A percentile compares a stretch with the other conserved stretches of the same genome.
Evolutionary conservation across 1,284 basidiomycete species (phyloP).

Genomic region (Melampsora larici-populina): DNA sequence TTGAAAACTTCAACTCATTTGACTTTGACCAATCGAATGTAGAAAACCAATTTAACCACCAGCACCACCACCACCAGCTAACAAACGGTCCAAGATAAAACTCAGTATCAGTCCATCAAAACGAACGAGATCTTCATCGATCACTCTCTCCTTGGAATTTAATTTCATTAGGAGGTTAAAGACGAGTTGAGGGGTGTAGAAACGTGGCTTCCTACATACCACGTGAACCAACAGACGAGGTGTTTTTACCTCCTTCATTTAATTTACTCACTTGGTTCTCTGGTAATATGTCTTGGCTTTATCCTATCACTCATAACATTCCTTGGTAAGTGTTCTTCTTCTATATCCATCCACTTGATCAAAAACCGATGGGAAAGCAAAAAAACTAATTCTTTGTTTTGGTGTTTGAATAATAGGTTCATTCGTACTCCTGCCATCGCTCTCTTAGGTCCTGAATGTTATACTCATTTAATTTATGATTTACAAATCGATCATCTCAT

Average conservation of each 20-base stretch:
- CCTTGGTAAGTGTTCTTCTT: slow-evolving; percentile 11
- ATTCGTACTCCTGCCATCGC: slow-evolving; percentile 28
- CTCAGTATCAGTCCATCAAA: too few relatives aligned
- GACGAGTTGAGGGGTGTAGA: neutral
- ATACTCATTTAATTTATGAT: slow-evolving; percentile 81
- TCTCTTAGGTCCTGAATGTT: slow-evolving; percentile 63
- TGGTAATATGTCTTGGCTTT: slow-evolving; percentile 40
- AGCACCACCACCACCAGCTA: too few relatives aligned
- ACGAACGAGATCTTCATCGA: too few relatives aligned
- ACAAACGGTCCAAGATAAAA: too few relatives aligned
- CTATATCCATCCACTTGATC: neutral
- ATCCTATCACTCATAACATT: slow-evolving; percentile 40
- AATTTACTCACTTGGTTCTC: slow-evolving; percentile 28
- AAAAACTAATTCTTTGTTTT: neutral
- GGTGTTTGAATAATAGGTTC: neutral
- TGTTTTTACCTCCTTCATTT: slow-evolving; percentile 36
- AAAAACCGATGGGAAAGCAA: neutral
- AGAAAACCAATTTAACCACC: too few relatives aligned
- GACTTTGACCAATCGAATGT: too few relatives aligned
- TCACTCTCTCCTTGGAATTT: too few relatives aligned
- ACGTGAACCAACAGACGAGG: slow-evolving; percentile 34
- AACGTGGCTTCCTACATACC: slow-evolving; percentile 39
- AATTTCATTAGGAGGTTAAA: too few relatives aligned
- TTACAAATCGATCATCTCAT: slow-evolving; percentile 74
- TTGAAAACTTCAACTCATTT: too few relatives aligned